phyloP scores from a whole-genome alignment of 2,329 filamentous ascomycete genomes.

The Claviceps maximensis region DNA sequence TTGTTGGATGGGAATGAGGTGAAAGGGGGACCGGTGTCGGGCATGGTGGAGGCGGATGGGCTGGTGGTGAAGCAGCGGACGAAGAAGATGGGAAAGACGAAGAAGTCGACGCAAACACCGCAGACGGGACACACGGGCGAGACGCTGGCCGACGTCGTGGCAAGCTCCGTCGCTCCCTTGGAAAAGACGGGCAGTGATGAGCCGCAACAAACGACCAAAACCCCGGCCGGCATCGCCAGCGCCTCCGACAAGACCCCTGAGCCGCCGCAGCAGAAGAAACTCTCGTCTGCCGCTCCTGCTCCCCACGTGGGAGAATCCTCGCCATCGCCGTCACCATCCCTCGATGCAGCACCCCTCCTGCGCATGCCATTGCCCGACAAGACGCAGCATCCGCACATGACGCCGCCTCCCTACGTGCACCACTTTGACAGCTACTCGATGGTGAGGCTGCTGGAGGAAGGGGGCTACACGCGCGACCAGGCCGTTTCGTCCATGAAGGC shows the following conservation, averaged over 20 bases:
- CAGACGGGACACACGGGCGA: background rate
- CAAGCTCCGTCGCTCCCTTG: too few species aligned
- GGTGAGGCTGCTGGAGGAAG: conserved; percentile 64
- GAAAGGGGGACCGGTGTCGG: too few species aligned
- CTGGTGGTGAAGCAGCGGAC: too few species aligned
- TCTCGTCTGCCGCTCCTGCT: too few species aligned
- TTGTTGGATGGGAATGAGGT: too few species aligned
- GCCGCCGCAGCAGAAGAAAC: too few species aligned
- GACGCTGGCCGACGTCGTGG: too few species aligned
- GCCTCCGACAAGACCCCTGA: background rate
- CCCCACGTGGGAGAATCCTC: background rate
- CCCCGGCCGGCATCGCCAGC: too few species aligned
- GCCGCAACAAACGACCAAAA: too few species aligned
- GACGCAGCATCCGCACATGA: conserved; percentile 51
- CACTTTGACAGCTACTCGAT: conserved; percentile 93
- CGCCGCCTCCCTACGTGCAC: conserved; percentile 72
- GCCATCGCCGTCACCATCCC: background rate
- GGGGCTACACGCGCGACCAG: conserved; percentile 61
- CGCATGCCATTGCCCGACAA: conserved; percentile 31
- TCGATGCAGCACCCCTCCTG: conserved; percentile 32
- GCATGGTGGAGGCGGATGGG: background rate
- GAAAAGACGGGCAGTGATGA: background rate
- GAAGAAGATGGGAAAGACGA: too few species aligned
- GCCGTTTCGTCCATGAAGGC: conserved; percentile 86
- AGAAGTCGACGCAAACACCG: too few species aligned